Conservation (phyloP, 306 rosid species). For the Acacia melanoxylon region DNA sequence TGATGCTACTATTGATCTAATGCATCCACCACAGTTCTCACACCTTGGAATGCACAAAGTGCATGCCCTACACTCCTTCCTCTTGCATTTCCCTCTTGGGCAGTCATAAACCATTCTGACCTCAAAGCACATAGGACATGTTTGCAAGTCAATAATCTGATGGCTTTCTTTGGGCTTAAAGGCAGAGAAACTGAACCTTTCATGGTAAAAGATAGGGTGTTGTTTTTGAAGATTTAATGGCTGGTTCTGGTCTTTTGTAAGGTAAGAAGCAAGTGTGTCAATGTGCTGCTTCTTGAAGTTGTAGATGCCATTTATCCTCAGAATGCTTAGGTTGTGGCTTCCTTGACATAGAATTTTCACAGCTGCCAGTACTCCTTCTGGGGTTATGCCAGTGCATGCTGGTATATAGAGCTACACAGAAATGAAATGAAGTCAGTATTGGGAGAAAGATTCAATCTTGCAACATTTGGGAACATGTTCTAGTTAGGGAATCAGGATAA, state of each 20-base stretch:
- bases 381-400: not conserved
- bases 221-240: not conserved
- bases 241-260: slow-evolving; percentile 8
- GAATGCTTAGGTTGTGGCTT: slow-evolving; percentile 35
- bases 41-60: slow-evolving; percentile 74
- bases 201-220: not conserved
- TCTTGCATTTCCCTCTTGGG: slow-evolving; percentile 53
- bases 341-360: slow-evolving; percentile 19
- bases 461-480: not conserved
- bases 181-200: not conserved
- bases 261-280: slow-evolving; percentile 35
- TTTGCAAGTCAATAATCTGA: slow-evolving; percentile 53
- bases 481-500: not conserved
- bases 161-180: slow-evolving; percentile 4
- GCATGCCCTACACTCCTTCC: slow-evolving; percentile 65
- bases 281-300: slow-evolving; percentile 43
- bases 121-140: slow-evolving; percentile 65
- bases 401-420: slow-evolving; percentile 10
- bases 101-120: slow-evolving; percentile 67
- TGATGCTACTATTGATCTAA: slow-evolving; percentile 46
- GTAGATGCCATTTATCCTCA: slow-evolving; percentile 50
- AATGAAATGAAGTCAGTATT: not conserved
- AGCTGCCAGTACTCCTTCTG: not conserved
- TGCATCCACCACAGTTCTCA: slow-evolving; percentile 73
- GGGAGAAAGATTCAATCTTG: no score